Evolutionary conservation across 108 stramenopile genomes (phyloP).

Genomic region (Chaetoceros tenuissimus): DNA sequence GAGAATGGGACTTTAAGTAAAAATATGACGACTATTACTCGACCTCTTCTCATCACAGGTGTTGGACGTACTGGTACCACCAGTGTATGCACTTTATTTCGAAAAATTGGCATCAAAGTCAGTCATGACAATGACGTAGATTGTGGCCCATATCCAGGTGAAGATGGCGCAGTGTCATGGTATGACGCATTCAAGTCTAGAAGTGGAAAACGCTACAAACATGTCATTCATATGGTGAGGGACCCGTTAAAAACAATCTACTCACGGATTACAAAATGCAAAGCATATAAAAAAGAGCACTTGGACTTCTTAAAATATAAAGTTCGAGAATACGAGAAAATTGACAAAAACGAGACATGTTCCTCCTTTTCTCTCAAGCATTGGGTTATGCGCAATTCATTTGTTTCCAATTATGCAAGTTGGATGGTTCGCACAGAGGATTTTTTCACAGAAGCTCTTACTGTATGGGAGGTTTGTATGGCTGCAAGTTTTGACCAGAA

Average conservation of each 20-base stretch:
- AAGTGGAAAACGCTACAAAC: constrained; percentile 2
- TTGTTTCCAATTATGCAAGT: constrained; percentile 9
- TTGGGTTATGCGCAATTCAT: constrained; percentile 13
- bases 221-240: constrained; percentile 7
- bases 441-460: constrained; percentile 1
- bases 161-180: constrained; percentile 13
- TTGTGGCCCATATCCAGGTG: constrained; percentile 13
- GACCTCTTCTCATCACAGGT: constrained; percentile 12
- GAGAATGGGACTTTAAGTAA: too few relatives aligned
- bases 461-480: constrained; percentile 4
- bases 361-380: constrained; percentile 3
- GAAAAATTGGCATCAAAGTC: not conserved
- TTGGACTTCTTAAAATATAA: not conserved
- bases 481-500: constrained; percentile 1
- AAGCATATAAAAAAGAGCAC: not conserved
- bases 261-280: constrained; percentile 1
- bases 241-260: constrained; percentile 6
- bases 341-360: not conserved
- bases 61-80: constrained; percentile 11
- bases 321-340: constrained; percentile 3
- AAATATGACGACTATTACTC: too few relatives aligned
- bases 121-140: constrained; percentile 12
- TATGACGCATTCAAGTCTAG: constrained; percentile 9
- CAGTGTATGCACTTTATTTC: constrained; percentile 7
- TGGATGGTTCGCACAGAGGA: constrained; percentile 3